A percentile compares a stretch with the other conserved stretches of the same genome.
Conservation (phyloP, 2,329 filamentous ascomycete genomes). For the Talaromyces pinophilus region DNA sequence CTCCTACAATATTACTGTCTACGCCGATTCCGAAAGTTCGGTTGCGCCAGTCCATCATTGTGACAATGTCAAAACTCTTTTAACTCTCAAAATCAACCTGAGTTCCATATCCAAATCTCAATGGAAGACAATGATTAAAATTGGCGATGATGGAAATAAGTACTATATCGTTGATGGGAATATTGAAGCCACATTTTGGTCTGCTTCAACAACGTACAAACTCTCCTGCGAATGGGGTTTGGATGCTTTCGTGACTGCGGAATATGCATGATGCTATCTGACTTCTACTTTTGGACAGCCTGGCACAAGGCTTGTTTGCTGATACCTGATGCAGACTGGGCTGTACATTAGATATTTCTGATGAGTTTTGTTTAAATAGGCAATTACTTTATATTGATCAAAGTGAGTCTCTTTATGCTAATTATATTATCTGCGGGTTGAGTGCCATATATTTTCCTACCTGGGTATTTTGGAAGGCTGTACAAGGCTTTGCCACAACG, state of each 20-base stretch:
- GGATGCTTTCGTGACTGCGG: not conserved
- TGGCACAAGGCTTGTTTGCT: not conserved
- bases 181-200: not conserved
- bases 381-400: not conserved
- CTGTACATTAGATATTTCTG: not conserved
- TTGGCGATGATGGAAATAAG: not conserved
- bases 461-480: no score
- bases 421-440: no score
- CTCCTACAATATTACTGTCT: not conserved
- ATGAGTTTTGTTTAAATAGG: not conserved
- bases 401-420: no score
- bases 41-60: not conserved
- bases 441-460: no score
- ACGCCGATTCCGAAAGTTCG: not conserved
- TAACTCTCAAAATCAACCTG: not conserved
- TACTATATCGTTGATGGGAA: not conserved
- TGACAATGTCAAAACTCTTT: not conserved
- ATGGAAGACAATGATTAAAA: not conserved
- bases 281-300: not conserved
- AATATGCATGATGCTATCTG: not conserved
- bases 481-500: no score
- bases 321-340: not conserved
- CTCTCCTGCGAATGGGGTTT: not conserved
- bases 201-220: conserved; percentile 10
- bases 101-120: not conserved